phyloP scores from a whole-genome alignment of 306 rosid species.

The Ceratonia siliqua region DNA sequence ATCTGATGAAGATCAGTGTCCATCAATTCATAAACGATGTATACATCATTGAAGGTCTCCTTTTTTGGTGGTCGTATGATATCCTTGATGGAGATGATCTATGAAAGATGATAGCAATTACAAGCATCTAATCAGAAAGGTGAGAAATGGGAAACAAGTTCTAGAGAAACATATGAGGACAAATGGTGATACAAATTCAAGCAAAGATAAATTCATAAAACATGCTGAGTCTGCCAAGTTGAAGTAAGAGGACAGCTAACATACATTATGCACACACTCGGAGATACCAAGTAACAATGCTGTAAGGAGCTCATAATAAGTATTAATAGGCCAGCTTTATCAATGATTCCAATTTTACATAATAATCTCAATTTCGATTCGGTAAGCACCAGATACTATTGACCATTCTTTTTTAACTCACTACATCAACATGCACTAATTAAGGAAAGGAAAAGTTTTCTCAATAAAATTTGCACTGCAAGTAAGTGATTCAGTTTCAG shows the following conservation, averaged over 20 bases:
- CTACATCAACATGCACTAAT: not conserved
- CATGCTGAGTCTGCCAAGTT: not conserved
- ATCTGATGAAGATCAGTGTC: conserved; percentile 95
- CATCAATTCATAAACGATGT: conserved; percentile 95
- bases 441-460: not conserved
- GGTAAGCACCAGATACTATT: not conserved
- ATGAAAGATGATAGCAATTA: conserved; percentile 18
- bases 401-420: not conserved
- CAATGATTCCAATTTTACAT: not conserved
- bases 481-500: not conserved
- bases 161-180: not conserved
- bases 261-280: not conserved
- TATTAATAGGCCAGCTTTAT: not conserved
- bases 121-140: conserved; percentile 35
- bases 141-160: conserved; percentile 1
- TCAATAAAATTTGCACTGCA: not conserved
- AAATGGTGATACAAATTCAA: not conserved
- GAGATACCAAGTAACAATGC: too few species aligned
- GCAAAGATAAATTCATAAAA: not conserved
- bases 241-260: not conserved
- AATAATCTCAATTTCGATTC: not conserved
- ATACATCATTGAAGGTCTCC: conserved; percentile 85
- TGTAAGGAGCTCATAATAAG: not conserved
- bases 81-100: conserved; percentile 81
- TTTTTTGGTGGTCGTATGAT: conserved; percentile 77